Evolutionary conservation across 768 basidiomycete genomes (phyloP), one percentile per base, ranked within the genome.

Genomic region (Tulasnella sp.): DNA sequence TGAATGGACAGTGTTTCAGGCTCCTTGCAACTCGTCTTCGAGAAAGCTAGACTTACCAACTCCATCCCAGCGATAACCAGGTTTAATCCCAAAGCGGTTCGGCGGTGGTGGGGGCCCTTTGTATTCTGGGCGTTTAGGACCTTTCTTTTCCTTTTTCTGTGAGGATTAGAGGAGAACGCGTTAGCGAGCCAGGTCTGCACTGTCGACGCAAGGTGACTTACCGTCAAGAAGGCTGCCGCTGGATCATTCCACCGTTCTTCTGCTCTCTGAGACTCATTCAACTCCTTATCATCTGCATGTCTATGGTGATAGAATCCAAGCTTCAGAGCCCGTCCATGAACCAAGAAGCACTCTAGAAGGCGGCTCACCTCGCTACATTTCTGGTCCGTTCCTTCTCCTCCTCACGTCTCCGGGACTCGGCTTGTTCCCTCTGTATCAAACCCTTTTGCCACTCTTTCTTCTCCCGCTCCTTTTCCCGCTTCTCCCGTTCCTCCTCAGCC

Each of bases 391-490:
- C 90, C 81, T 89, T 90, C 83, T 93, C 91, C 82, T 93, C 83
- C 78, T 94, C 90, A 78, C 84, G 82, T 82, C 85, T 88, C 82
- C 87, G 85, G 82, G 88, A 89, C 84, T 96, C 93, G 74, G 87
- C 85, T 79, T 96, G 93, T 32, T 93, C 92, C 79, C 91, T 86
- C 85, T 99, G 98, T 51, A 95, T 92, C 46, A 99, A 82, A 40
- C 98, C 98, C 84, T 97, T 99, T 0, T 95, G 95, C 98, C 98
- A 99, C 83, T 97, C 94, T 94, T 97, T 95, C 86, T 94, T 96
- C 83, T 89, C 86, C 73, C 92, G 92, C 82, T 97, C 95, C 82
- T 89, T 90, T 85, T 98, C 93, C 29, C 94, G 88, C 82, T 95
- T 95, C 84, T 88, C 83, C 61, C 61, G 1, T 32, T 67, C 61